These are phyloP conservation scores for Aureobasidium sp. DNA, from an alignment of 2,329 filamentous ascomycete genomes.

Conservation along the genomic window DNA sequence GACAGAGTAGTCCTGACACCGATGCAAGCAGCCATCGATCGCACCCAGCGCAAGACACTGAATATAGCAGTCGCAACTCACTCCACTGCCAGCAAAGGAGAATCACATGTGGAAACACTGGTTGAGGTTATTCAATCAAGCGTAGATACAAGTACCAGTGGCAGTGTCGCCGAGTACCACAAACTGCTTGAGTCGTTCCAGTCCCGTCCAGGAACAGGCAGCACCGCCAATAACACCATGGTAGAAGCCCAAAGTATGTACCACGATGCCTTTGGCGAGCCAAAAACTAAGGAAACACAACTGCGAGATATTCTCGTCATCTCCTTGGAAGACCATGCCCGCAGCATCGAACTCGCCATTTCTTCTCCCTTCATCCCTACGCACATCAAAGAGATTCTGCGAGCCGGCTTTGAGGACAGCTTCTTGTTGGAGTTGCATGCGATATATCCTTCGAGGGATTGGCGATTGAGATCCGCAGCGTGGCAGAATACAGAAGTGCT, in stretches of 20 bases:
- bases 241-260: constrained; percentile 25
- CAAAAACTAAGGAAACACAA: constrained; percentile 35
- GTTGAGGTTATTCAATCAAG: constrained; percentile 70
- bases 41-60: constrained; percentile 81
- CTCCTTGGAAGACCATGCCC: constrained; percentile 79
- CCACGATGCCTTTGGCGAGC: constrained; percentile 26
- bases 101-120: constrained; percentile 58
- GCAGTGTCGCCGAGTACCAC: constrained; percentile 70
- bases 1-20: constrained; percentile 62
- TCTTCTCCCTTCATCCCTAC: constrained; percentile 55
- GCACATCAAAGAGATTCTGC: constrained; percentile 32
- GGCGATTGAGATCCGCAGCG: constrained; percentile 20
- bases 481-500: constrained; percentile 13
- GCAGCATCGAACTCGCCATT: constrained; percentile 77
- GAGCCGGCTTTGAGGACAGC: constrained; percentile 33
- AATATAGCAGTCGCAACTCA: constrained; percentile 66
- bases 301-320: constrained; percentile 73
- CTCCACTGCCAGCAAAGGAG: constrained; percentile 51
- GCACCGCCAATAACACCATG: not conserved
- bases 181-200: constrained; percentile 49
- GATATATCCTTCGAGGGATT: constrained; percentile 26
- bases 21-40: constrained; percentile 81
- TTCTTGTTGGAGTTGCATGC: constrained; percentile 35
- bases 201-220: constrained; percentile 6
- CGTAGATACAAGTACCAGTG: constrained; percentile 64